Evolutionary conservation across 139 green algal species (phyloP), one percentile per base, ranked within the genome.

Genomic region (Chloropicon primus): DNA sequence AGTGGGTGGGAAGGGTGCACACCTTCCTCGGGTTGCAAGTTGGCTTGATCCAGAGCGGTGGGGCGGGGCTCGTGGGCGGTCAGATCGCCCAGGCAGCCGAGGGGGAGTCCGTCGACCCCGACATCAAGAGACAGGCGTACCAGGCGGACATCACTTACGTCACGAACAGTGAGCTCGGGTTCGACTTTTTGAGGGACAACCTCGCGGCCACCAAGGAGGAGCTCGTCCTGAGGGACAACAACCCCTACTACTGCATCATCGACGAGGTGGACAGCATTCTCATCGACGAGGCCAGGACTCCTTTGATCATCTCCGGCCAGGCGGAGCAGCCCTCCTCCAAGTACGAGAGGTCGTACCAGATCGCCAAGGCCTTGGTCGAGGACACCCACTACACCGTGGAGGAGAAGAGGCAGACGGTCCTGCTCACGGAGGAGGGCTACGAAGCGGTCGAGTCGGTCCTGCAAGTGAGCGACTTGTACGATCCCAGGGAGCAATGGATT

Each of bases 171-270:
- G 94, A 99, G 88, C 90, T 99, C 27, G 95, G 95, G 28, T 99
- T 99, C 82, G 95, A 99, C 88, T 99, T 96, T 87, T 87, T 99
- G 53, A 80, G 94, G 0, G 95, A 99, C 84, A 99, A 98, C 87
- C 86, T 99, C 72, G 90, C 90, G 23, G 2, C 23, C 75, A 79
- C 10, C 29, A 78, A 82, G 2, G 83, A 88, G n/a, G 94, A 97
- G 72, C 87, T 99, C 53, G 94, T 98, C 76, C 86, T 97, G 82
- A 86, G 90, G 21, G 84, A 84, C 10, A 77, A 78, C 22, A 80
- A 82, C 23, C 79, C 81, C 25, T 97, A 96, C 85, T 98, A 89
- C 84, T 98, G 93, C 83, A 86, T 98, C 54, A 97, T 99, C 71
- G 95, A 99, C 80, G 95, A 99, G 90, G 94, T 95, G 54, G 95